Conservation (phyloP, 768 basidiomycete species). For the Suillus subluteus region DNA sequence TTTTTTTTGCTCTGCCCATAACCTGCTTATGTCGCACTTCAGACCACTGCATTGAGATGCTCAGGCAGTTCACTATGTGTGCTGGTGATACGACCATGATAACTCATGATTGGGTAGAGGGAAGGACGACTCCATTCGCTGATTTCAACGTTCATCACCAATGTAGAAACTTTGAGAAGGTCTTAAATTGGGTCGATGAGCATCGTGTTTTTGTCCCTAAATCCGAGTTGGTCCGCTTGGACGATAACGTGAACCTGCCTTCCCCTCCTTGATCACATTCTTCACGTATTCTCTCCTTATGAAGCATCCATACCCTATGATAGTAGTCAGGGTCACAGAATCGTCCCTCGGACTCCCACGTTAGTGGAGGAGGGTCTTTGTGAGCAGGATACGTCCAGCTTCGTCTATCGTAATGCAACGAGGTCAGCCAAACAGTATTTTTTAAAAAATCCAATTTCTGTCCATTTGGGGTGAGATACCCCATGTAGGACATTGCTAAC, state of each 20-base stretch:
- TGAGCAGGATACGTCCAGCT: too few species aligned
- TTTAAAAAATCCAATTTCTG: too few species aligned
- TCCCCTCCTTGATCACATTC: background rate
- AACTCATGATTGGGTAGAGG: conserved; percentile 15
- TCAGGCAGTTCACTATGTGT: conserved; percentile 18
- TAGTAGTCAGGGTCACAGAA: too few species aligned
- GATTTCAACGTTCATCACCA: background rate
- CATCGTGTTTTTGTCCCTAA: background rate
- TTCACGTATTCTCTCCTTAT: background rate
- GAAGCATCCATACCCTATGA: background rate
- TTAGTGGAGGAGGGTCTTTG: too few species aligned
- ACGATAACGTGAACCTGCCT: background rate
- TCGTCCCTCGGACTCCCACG: too few species aligned
- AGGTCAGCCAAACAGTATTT: too few species aligned
- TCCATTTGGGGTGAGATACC: too few species aligned
- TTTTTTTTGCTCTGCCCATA: background rate
- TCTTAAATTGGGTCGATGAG: conserved; percentile 1
- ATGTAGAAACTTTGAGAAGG: conserved; percentile 6
- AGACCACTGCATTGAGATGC: conserved; percentile 18
- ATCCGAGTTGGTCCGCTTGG: background rate
- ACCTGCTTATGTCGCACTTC: background rate
- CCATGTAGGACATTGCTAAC: too few species aligned
- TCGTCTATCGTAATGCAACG: too few species aligned
- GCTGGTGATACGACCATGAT: conserved; percentile 15
- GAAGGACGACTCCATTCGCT: background rate